These are phyloP conservation scores for Arthrobotrys iridis DNA, from an alignment of 2,329 filamentous ascomycete genomes.

Conservation along the genomic window DNA sequence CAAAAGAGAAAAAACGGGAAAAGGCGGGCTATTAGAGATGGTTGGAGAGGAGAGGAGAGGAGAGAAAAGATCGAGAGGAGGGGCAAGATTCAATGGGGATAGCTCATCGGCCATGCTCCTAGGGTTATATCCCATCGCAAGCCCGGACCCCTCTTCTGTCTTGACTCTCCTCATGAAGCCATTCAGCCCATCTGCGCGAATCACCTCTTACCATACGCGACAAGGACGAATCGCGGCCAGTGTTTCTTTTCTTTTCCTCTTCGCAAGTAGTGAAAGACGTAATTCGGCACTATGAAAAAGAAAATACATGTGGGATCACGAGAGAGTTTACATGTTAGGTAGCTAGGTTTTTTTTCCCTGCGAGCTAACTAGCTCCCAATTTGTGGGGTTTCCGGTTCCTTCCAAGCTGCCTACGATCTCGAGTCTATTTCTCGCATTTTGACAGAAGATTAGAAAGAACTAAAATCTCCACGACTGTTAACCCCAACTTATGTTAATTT, in stretches of 20 bases:
- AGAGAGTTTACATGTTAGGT: conserved; percentile 48
- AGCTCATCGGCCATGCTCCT: conserved; percentile 43
- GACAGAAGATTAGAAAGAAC: background rate
- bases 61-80: too few relatives aligned
- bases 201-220: conserved; percentile 49
- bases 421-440: background rate
- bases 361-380: conserved; percentile 24
- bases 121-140: conserved; percentile 36
- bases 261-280: conserved; percentile 23
- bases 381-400: conserved; percentile 39
- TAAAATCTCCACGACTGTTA: conserved; percentile 13
- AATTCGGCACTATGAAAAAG: conserved; percentile 46
- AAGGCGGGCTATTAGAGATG: background rate
- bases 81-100: conserved; percentile 36
- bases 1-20: background rate
- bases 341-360: conserved; percentile 28
- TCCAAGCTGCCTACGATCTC: conserved; percentile 10
- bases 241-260: conserved; percentile 20
- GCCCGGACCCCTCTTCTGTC: conserved; percentile 29
- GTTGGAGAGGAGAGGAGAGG: conserved; percentile 14
- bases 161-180: conserved; percentile 13
- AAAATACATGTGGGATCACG: conserved; percentile 43
- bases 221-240: conserved; percentile 4
- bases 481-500: too few relatives aligned
- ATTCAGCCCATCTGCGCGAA: conserved; percentile 48